A percentile compares a stretch with the other conserved stretches of the same genome.
These are phyloP conservation scores for Vaccinium darrowii DNA, from an alignment of 148 eudicot genomes.

Conservation along the genomic window DNA sequence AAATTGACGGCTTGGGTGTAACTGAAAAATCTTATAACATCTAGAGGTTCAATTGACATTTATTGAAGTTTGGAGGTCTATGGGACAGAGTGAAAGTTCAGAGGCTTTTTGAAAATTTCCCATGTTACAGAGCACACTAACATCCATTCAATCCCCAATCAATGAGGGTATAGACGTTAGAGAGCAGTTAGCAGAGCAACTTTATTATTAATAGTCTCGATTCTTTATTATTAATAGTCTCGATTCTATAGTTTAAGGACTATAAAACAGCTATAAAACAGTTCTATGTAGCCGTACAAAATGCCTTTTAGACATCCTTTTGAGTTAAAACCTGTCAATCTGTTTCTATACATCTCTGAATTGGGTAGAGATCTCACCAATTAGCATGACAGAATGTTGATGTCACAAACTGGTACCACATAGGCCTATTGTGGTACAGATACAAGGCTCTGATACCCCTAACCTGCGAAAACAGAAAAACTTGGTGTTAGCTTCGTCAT, in stretches of 20 bases:
- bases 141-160: background rate
- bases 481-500: slow-evolving; percentile 3
- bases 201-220: background rate
- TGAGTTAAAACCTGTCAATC: background rate
- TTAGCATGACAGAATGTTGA: slow-evolving; percentile 93
- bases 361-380: slow-evolving; percentile 54
- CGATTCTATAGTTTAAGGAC: background rate
- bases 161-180: background rate
- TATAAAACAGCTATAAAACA: too few relatives aligned
- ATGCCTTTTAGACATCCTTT: background rate
- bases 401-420: slow-evolving; percentile 97
- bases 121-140: background rate
- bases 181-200: background rate
- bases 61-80: too few relatives aligned
- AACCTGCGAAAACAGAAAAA: slow-evolving; percentile 47
- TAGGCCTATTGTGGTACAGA: slow-evolving; percentile 76
- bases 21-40: too few relatives aligned
- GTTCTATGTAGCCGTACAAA: background rate
- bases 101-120: too few relatives aligned
- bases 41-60: too few relatives aligned
- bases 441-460: slow-evolving; percentile 62
- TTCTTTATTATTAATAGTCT: too few relatives aligned
- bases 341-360: background rate
- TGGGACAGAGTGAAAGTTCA: too few relatives aligned
- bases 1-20: too few relatives aligned